Evolutionary conservation across 2,329 filamentous ascomycete species (phyloP).

Genomic region (Elsinoe fawcettii): DNA sequence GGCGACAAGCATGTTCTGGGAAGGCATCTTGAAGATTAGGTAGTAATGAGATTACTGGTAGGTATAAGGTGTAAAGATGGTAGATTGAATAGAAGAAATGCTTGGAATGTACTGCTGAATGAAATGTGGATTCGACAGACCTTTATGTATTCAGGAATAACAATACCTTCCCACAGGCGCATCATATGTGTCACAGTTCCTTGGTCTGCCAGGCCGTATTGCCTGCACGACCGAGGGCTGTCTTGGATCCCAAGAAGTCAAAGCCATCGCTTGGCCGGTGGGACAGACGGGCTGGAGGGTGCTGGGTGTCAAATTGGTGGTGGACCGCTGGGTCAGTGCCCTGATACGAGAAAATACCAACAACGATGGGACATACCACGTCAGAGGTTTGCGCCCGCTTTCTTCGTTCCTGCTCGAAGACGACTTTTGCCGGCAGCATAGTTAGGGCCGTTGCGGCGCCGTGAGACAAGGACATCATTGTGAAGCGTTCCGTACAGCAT

Average conservation of each 20-base stretch:
- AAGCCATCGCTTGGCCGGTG: neutral
- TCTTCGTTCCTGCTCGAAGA: neutral
- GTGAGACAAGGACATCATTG: neutral
- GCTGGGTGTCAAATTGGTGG: neutral
- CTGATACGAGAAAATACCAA: neutral
- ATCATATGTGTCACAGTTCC: neutral
- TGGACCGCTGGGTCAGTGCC: neutral
- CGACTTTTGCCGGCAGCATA: neutral
- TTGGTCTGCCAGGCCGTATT: neutral
- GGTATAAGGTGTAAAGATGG: neutral
- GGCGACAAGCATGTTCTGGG: neutral
- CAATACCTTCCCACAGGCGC: neutral
- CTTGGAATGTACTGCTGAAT: neutral
- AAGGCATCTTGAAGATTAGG: neutral
- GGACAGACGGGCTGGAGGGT: neutral
- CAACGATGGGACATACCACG: neutral
- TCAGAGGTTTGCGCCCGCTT: neutral
- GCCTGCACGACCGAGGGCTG: neutral
- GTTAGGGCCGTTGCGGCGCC: neutral
- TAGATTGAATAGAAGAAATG: neutral
- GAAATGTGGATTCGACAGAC: neutral
- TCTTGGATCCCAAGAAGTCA: neutral
- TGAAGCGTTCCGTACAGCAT: neutral
- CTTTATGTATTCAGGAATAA: neutral
- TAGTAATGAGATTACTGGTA: neutral